phyloP scores from a whole-genome alignment of 2,329 filamentous ascomycete species.

The Sphaerulina vaccinii region DNA sequence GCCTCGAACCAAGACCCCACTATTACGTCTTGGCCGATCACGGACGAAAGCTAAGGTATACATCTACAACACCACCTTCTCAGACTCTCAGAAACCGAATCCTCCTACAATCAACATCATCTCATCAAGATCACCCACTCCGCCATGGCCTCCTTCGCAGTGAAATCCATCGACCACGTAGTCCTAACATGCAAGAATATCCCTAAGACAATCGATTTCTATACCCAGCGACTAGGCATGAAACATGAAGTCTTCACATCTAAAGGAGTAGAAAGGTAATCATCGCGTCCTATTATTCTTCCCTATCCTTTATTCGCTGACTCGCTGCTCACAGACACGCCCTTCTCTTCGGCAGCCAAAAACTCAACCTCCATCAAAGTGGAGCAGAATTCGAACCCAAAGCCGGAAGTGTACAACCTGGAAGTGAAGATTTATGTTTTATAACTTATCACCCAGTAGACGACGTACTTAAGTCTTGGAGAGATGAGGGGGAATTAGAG shows the following conservation, averaged over 20 bases:
- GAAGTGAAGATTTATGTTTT: constrained; percentile 62
- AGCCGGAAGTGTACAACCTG: constrained; percentile 53
- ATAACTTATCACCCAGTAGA: constrained; percentile 54
- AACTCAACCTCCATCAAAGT: constrained; percentile 59
- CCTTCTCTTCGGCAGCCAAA: constrained; percentile 57
- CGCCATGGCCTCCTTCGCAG: constrained; percentile 29
- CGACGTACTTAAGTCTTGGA: constrained; percentile 45
- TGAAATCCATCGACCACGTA: constrained; percentile 57
- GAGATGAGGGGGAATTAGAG: constrained; percentile 47
- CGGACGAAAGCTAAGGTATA: too few species aligned
- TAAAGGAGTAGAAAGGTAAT: constrained; percentile 29
- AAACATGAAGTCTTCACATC: constrained; percentile 53
- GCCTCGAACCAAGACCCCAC: too few species aligned
- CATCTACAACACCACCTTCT: not conserved
- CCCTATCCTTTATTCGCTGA: constrained; percentile 34
- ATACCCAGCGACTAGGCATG: constrained; percentile 59
- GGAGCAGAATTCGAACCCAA: constrained; percentile 62
- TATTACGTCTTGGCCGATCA: not conserved
- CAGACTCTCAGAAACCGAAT: not conserved
- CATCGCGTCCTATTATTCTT: too few species aligned
- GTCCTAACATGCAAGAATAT: constrained; percentile 59
- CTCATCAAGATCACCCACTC: too few species aligned
- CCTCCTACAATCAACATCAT: too few species aligned
- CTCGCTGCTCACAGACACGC: constrained; percentile 46
- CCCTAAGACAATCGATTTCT: constrained; percentile 53